These are phyloP conservation scores for Peniophora sp. DNA, from an alignment of 1,284 basidiomycete genomes.

Conservation along the genomic window DNA sequence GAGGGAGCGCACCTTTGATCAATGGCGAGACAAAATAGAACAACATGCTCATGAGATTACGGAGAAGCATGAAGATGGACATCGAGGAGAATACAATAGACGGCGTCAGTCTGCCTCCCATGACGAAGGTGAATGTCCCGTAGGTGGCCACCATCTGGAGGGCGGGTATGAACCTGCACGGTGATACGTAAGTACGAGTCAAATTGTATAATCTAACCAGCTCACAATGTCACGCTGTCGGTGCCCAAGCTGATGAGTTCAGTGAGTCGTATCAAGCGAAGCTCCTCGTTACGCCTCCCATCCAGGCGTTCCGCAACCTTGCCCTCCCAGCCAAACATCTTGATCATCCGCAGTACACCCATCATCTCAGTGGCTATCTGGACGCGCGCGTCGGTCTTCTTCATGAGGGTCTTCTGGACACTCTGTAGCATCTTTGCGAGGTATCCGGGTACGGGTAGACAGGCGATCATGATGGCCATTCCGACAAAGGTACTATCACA, in stretches of 20 bases:
- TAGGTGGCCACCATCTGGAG: slow-evolving; percentile 58
- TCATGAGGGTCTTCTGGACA: slow-evolving; percentile 21
- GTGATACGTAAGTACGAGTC: slow-evolving; percentile 2
- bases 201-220: slow-evolving; percentile 9
- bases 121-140: slow-evolving; percentile 39
- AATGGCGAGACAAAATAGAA: slow-evolving; percentile 24
- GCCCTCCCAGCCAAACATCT: slow-evolving; percentile 54
- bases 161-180: slow-evolving; percentile 49
- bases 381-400: slow-evolving; percentile 40
- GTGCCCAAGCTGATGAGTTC: slow-evolving; percentile 30
- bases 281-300: slow-evolving; percentile 47
- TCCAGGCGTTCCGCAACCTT: slow-evolving; percentile 34
- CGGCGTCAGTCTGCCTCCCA: slow-evolving; percentile 23
- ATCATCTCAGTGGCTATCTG: slow-evolving; percentile 40
- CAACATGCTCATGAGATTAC: slow-evolving; percentile 20
- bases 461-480: slow-evolving; percentile 40
- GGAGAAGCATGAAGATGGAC: slow-evolving; percentile 27
- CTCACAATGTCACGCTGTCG: slow-evolving; percentile 18
- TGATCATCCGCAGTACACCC: slow-evolving; percentile 42
- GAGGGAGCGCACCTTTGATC: slow-evolving; percentile 19
- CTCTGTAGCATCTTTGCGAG: slow-evolving; percentile 21
- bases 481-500: slow-evolving; percentile 37
- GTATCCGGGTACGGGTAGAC: slow-evolving; percentile 43
- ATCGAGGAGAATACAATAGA: slow-evolving; percentile 32
- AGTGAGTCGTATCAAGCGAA: slow-evolving; percentile 36